Conservation (phyloP, 192 early-diverging fungal species). For the Gigaspora rosea region DNA sequence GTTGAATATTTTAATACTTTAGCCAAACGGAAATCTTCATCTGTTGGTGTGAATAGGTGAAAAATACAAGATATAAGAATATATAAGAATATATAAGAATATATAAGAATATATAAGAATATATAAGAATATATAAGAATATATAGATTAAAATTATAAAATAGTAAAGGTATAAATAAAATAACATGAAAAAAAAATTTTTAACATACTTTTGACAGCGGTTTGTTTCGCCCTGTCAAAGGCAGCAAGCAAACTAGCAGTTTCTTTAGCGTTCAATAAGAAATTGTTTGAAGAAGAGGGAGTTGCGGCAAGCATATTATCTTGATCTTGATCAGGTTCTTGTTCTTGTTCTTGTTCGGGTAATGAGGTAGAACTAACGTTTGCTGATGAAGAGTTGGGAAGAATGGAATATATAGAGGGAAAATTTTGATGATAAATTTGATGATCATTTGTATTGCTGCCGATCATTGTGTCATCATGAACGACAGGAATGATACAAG, state of each 20-base stretch:
- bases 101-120: too few species aligned
- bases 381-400: background rate
- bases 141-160: too few species aligned
- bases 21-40: conserved; percentile 65
- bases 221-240: conserved; percentile 54
- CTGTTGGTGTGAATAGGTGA: conserved; percentile 36
- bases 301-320: too few species aligned
- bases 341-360: too few species aligned
- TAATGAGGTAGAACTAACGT: background rate
- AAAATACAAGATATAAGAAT: too few species aligned
- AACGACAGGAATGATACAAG: conserved; percentile 24
- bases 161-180: too few species aligned
- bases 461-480: too few species aligned
- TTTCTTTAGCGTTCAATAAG: conserved; percentile 7
- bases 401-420: conserved; percentile 20
- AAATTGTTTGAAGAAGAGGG: background rate
- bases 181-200: too few species aligned
- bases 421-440: conserved; percentile 14
- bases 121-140: too few species aligned
- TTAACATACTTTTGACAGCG: too few species aligned
- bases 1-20: conserved; percentile 59
- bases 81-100: too few species aligned
- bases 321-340: too few species aligned
- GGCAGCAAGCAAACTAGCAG: conserved; percentile 38
- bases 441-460: background rate